Evolutionary conservation across 768 basidiomycete species (phyloP).

Genomic region (Crepidotus variabilis): DNA sequence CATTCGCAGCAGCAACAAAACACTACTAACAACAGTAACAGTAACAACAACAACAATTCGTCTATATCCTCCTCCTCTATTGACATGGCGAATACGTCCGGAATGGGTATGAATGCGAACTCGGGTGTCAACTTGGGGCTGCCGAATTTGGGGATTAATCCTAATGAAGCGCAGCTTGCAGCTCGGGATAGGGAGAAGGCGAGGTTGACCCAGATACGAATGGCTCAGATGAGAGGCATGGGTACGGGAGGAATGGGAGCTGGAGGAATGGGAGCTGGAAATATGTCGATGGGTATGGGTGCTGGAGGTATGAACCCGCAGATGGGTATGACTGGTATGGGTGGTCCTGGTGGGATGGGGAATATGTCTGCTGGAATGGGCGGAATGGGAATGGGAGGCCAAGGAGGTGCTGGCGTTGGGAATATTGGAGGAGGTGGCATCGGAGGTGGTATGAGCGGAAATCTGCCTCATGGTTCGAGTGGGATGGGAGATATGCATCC

Average conservation of each 20-base stretch:
- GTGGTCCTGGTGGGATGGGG: conserved; percentile 7
- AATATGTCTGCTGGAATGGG: conserved; percentile 5
- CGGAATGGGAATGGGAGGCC: conserved; percentile 7
- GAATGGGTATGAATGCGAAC: conserved; percentile 11
- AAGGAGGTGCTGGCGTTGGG: not conserved
- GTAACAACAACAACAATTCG: not conserved
- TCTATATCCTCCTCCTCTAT: not conserved
- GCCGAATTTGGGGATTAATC: conserved; percentile 13
- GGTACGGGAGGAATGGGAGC: conserved; percentile 2
- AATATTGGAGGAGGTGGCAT: conserved; percentile 2
- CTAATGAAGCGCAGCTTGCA: conserved; percentile 31
- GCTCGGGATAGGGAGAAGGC: conserved; percentile 29
- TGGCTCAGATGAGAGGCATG: conserved; percentile 15
- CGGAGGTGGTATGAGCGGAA: conserved; percentile 7
- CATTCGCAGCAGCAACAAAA: not conserved
- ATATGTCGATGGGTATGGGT: conserved; percentile 1
- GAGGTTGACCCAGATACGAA: conserved; percentile 33
- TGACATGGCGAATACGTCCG: not conserved
- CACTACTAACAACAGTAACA: too few species aligned
- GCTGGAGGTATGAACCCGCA: conserved; percentile 9
- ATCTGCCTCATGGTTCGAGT: conserved; percentile 13
- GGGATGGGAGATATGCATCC: conserved; percentile 6
- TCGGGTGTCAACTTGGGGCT: conserved; percentile 7
- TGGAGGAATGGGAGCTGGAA: conserved; percentile 9
- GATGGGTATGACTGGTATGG: conserved; percentile 8